Percentiles rank a stretch among this genome's conserved stretches.
Conservation (phyloP, 805 yeast species). For the Sugiyamaella chiloensis region DNA sequence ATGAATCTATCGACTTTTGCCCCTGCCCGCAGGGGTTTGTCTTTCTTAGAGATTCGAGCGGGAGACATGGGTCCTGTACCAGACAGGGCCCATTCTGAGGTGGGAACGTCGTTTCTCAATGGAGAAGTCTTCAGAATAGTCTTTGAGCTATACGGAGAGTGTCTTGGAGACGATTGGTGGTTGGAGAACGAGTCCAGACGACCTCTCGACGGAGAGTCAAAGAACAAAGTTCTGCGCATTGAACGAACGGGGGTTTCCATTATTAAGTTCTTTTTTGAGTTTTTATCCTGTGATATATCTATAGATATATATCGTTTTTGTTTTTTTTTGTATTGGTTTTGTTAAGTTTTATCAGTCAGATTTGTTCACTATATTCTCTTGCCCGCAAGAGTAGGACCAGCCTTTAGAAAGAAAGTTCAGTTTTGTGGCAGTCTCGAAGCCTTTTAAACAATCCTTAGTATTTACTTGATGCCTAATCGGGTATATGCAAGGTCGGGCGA, state of each 20-base stretch:
- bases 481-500: constrained; percentile 2
- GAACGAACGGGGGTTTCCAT: constrained; percentile 27
- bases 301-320: neutral
- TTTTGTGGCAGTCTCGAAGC: neutral
- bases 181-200: constrained; percentile 22
- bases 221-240: constrained; percentile 18
- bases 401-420: constrained; percentile 31
- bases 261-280: constrained; percentile 5
- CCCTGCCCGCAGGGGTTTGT: constrained; percentile 24
- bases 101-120: constrained; percentile 44
- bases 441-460: neutral
- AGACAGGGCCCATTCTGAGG: constrained; percentile 39
- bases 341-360: neutral
- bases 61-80: constrained; percentile 32
- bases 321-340: neutral
- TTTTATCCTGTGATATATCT: neutral
- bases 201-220: constrained; percentile 21
- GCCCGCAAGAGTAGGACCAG: constrained; percentile 26
- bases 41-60: constrained; percentile 23
- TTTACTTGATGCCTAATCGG: constrained; percentile 2
- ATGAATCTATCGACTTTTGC: constrained; percentile 51
- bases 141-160: constrained; percentile 17
- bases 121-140: constrained; percentile 32
- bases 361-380: constrained; percentile 1
- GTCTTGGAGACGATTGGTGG: constrained; percentile 12